Evolutionary conservation across 345 rosid species (phyloP).

Genomic region (Eucalyptus fibrosa): DNA sequence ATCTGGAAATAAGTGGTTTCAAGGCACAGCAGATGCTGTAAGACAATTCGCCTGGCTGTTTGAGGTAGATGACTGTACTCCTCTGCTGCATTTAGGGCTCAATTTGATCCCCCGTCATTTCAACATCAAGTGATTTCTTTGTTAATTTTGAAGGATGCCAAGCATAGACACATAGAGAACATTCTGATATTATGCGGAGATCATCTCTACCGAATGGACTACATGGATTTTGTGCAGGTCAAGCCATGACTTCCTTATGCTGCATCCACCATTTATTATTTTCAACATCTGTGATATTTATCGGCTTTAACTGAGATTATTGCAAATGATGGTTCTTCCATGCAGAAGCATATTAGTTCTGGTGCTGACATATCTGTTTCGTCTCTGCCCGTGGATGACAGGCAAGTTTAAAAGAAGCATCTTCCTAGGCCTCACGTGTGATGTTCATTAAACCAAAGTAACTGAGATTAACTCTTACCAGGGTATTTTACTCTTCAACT

Average conservation of each 20-base stretch:
- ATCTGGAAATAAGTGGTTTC: slow-evolving; percentile 83
- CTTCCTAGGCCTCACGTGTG: neutral
- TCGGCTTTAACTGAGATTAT: neutral
- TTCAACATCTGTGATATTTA: neutral
- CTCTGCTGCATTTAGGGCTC: neutral
- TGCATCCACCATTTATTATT: neutral
- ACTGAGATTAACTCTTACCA: neutral
- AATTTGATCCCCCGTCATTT: neutral
- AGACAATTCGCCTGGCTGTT: slow-evolving; percentile 77
- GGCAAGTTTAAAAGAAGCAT: slow-evolving; percentile 8
- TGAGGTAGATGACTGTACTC: slow-evolving; percentile 30
- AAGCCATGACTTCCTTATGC: neutral
- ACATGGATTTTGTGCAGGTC: slow-evolving; percentile 85
- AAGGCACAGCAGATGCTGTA: slow-evolving; percentile 95
- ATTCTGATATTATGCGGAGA: slow-evolving; percentile 79
- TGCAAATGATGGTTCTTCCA: neutral
- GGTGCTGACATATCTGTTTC: slow-evolving; percentile 60
- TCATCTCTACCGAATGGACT: slow-evolving; percentile 90
- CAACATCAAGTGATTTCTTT: neutral
- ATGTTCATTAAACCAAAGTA: neutral
- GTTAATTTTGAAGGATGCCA: slow-evolving; percentile 39
- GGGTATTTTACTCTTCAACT: neutral
- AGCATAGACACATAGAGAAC: slow-evolving; percentile 68
- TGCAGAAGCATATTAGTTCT: slow-evolving; percentile 56
- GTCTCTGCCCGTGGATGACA: slow-evolving; percentile 48